These are phyloP conservation scores for Aspergillus avenaceus DNA, from an alignment of 495 filamentous ascomycete genomes.

Conservation along the genomic window DNA sequence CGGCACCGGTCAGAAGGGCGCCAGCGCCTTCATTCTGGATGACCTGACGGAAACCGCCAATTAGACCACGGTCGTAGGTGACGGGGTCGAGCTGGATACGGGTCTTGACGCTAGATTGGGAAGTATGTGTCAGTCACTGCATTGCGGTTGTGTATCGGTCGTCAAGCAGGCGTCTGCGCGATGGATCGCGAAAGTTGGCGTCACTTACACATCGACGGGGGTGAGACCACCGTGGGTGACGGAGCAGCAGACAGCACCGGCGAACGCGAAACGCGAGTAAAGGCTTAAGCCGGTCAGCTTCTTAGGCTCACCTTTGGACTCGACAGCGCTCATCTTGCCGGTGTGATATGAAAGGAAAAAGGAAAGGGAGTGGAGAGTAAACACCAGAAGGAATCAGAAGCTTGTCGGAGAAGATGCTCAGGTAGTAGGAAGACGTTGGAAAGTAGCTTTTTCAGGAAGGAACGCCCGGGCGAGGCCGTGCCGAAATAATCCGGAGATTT, in stretches of 20 bases:
- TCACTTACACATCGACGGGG: slow-evolving; percentile 92
- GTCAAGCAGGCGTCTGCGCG: too few species aligned
- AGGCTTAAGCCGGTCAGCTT: slow-evolving; percentile 47
- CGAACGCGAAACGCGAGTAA: slow-evolving; percentile 85
- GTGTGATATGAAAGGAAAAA: not conserved
- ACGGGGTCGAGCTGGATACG: slow-evolving; percentile 87
- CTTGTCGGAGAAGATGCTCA: too few species aligned
- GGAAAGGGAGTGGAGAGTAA: too few species aligned
- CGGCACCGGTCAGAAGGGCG: slow-evolving; percentile 81
- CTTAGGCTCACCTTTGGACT: not conserved
- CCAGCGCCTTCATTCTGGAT: slow-evolving; percentile 79
- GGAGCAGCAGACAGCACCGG: slow-evolving; percentile 90
- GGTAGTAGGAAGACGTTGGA: too few species aligned
- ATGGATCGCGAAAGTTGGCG: slow-evolving; percentile 2
- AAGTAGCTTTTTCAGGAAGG: too few species aligned
- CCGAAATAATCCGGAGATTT: too few species aligned
- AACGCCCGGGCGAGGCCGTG: too few species aligned
- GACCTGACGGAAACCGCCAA: slow-evolving; percentile 83
- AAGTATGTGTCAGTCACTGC: not conserved
- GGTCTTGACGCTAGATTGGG: slow-evolving; percentile 70
- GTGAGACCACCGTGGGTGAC: slow-evolving; percentile 90
- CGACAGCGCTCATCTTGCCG: not conserved
- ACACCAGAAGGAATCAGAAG: too few species aligned
- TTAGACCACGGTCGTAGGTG: slow-evolving; percentile 85
- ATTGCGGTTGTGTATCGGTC: too few species aligned